Conservation (phyloP, 2,329 filamentous ascomycete genomes). For the Trichoderma sp. region DNA sequence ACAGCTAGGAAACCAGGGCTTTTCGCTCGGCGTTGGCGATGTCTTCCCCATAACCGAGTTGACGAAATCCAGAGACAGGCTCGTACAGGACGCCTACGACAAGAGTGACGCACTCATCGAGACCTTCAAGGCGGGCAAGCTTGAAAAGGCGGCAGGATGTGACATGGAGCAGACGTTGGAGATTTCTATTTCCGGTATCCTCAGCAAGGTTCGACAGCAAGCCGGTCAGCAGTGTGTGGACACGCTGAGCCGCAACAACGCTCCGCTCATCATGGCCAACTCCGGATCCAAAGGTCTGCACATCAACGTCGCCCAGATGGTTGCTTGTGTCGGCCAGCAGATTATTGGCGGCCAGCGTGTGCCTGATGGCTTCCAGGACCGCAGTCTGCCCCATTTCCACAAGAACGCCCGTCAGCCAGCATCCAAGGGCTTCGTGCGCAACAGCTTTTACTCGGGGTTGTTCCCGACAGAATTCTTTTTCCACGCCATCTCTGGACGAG, state of each 20-base stretch:
- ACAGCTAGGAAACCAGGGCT: slow-evolving; percentile 84
- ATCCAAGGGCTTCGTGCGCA: slow-evolving; percentile 93
- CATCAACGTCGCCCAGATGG: slow-evolving; percentile 99
- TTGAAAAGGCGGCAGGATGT: slow-evolving; percentile 84
- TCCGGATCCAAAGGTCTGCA: slow-evolving; percentile 95
- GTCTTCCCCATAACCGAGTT: slow-evolving; percentile 78
- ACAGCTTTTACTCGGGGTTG: slow-evolving; percentile 94
- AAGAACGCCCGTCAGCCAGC: slow-evolving; percentile 91
- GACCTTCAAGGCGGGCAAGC: slow-evolving; percentile 72
- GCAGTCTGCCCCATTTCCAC: slow-evolving; percentile 89
- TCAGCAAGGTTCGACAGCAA: slow-evolving; percentile 86
- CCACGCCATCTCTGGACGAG: slow-evolving; percentile 96
- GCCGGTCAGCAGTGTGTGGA: slow-evolving; percentile 89
- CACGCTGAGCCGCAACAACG: slow-evolving; percentile 85
- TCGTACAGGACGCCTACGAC: slow-evolving; percentile 75
- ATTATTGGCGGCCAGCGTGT: slow-evolving; percentile 95
- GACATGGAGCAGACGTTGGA: slow-evolving; percentile 91
- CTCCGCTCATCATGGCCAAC: slow-evolving; percentile 93
- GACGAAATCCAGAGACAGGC: slow-evolving; percentile 66
- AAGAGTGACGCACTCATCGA: slow-evolving; percentile 81
- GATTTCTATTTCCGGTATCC: slow-evolving; percentile 82
- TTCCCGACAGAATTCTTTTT: slow-evolving; percentile 93
- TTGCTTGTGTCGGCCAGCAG: slow-evolving; percentile 93
- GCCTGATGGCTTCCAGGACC: slow-evolving; percentile 91
- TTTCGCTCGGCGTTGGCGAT: slow-evolving; percentile 94